Base-by-base conservation (phyloP, 129 eudicot genomes). In the Gnaphalium uliginosum region DNA sequence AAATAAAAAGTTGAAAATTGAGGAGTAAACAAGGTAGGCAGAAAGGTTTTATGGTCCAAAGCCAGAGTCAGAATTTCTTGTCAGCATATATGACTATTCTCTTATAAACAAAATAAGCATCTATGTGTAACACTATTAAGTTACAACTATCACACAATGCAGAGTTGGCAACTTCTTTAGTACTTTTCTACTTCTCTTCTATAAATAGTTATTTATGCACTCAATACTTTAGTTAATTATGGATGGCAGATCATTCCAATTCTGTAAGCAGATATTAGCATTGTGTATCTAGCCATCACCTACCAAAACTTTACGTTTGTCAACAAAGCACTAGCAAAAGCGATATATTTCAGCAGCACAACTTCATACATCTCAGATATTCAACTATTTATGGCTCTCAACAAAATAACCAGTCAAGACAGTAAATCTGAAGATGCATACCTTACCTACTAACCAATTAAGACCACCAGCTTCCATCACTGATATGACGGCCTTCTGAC, bases 371-470 rank as follows among this genome's bases (percentile, higher is more conserved):
- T 70, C 64, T 41, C 69, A 64, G 41, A 18, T 57, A 81, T 29
- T 64, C 37, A 71, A 48, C 14, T 64, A 26, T 66, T 19, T 15
- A 32, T 56, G 48, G 72, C 78, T 77, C 74, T 65, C 27, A 60
- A 64, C 60, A 81, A 61, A 69, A 46, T 26, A 77, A 18, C 67
- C 59, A 71, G 59, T 63, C 43, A 66, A 66, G 75, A 68, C n/a
- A 62, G 66, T 81, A 85, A 86, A 77, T 59, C 51, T 41, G 82
- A 87, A 74, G 81, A 64, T 81, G 92, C 96, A 78, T 87, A 91
- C 94, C 92, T 95, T 95, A 95, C 99, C 97, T 91, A 95, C 96
- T 91, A 95, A 95, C 99, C 99, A 95, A 84, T 95, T 91, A 75
- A 91, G 96, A 71, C 97, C 97, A 81, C 99, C 97, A 78, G 99